phyloP scores from a whole-genome alignment of 1,139 yeast species.

The Sugiyamaella grinbergsii region DNA sequence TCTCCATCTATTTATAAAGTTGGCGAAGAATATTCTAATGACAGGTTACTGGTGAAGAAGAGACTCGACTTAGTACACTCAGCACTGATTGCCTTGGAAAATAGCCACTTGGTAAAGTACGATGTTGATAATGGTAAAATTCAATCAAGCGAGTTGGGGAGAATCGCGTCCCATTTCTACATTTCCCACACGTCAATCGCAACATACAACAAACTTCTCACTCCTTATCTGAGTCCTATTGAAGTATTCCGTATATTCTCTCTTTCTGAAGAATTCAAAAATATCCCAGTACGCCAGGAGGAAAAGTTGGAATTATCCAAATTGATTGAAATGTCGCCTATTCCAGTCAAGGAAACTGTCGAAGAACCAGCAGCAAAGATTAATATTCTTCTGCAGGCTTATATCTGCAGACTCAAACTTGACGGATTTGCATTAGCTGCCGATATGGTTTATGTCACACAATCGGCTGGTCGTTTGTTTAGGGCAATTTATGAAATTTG shows the following conservation, averaged over 20 bases:
- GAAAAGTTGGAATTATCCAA: slow-evolving; percentile 78
- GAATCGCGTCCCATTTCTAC: slow-evolving; percentile 84
- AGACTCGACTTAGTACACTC: slow-evolving; percentile 74
- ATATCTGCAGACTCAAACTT: slow-evolving; percentile 69
- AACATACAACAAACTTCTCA: slow-evolving; percentile 59
- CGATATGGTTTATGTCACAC: slow-evolving; percentile 92
- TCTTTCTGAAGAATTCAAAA: slow-evolving; percentile 79
- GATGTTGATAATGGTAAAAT: slow-evolving; percentile 52
- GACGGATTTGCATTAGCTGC: slow-evolving; percentile 92
- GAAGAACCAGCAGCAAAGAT: slow-evolving; percentile 79
- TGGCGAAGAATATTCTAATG: slow-evolving; percentile 49
- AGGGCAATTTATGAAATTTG: slow-evolving; percentile 85
- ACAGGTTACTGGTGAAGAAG: slow-evolving; percentile 51
- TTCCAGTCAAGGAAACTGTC: slow-evolving; percentile 75
- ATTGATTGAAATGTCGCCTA: slow-evolving; percentile 74
- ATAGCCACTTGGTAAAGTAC: slow-evolving; percentile 61
- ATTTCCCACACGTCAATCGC: slow-evolving; percentile 72
- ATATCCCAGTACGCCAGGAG: slow-evolving; percentile 82
- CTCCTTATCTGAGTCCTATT: slow-evolving; percentile 65
- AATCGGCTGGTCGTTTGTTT: slow-evolving; percentile 86
- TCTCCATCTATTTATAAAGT: slow-evolving; percentile 77
- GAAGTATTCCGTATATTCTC: slow-evolving; percentile 80
- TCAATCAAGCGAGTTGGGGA: slow-evolving; percentile 73
- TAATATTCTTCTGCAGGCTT: slow-evolving; percentile 78
- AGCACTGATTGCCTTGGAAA: slow-evolving; percentile 62